Conservation (phyloP, 2,329 filamentous ascomycete species). For the Talaromyces verruculosus region DNA sequence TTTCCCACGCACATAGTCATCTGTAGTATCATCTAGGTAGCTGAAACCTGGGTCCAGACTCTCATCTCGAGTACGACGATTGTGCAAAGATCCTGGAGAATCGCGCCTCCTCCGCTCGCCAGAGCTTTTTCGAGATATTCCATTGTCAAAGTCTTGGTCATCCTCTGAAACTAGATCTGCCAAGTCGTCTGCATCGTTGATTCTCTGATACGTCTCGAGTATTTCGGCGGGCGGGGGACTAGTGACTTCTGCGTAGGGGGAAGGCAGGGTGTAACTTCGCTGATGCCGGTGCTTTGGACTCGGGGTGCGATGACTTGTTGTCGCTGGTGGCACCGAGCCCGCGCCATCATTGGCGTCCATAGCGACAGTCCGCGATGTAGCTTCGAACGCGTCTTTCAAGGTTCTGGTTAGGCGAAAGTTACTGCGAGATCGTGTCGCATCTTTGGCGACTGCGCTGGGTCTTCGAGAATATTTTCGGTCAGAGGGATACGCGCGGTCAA, state of each 20-base stretch:
- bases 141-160: conserved; percentile 24
- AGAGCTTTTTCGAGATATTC: conserved; percentile 22
- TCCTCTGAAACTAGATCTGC: conserved; percentile 38
- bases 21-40: conserved; percentile 36
- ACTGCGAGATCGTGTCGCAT: conserved; percentile 33
- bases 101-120: conserved; percentile 26
- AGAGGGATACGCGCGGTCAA: conserved; percentile 28
- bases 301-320: conserved; percentile 27
- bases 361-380: conserved; percentile 31
- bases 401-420: conserved; percentile 40
- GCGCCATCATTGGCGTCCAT: conserved; percentile 30
- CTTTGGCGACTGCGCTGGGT: conserved; percentile 31
- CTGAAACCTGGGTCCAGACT: conserved; percentile 33
- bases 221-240: conserved; percentile 41
- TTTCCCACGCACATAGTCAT: conserved; percentile 37
- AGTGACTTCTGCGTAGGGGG: conserved; percentile 35
- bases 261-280: conserved; percentile 28
- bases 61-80: conserved; percentile 22
- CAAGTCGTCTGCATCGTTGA: conserved; percentile 40
- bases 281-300: conserved; percentile 34
- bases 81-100: conserved; percentile 27
- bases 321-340: conserved; percentile 8
- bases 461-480: conserved; percentile 29
- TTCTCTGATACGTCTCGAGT: conserved; percentile 41
- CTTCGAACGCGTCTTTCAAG: conserved; percentile 42